A percentile compares a stretch with the other conserved stretches of the same genome.
These are phyloP conservation scores for Escovopsis sp. DNA, from an alignment of 2,329 filamentous ascomycete species.

Conservation along the genomic window DNA sequence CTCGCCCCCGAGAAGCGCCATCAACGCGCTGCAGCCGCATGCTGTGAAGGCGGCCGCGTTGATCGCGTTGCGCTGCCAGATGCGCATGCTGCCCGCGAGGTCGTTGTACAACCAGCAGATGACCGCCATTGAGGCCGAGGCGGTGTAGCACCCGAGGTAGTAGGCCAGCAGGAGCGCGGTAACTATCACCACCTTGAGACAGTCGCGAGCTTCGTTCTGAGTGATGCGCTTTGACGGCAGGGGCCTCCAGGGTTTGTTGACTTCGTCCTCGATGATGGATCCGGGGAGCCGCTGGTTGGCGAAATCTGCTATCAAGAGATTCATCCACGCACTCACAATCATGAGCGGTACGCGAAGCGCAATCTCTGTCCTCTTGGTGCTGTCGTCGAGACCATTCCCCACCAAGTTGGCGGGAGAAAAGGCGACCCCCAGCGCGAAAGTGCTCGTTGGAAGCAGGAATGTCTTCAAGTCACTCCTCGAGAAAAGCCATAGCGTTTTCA, in stretches of 20 bases:
- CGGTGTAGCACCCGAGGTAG: conserved; percentile 11
- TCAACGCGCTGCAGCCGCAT: conserved; percentile 5
- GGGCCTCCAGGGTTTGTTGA: conserved; percentile 25
- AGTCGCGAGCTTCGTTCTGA: conserved; percentile 7
- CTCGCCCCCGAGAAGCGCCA: conserved; percentile 4
- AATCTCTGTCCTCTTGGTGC: too few relatives aligned
- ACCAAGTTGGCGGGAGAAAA: too few relatives aligned
- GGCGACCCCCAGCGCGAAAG: too few relatives aligned
- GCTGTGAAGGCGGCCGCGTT: conserved; percentile 8
- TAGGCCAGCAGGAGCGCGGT: conserved; percentile 11
- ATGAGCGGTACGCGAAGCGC: not conserved
- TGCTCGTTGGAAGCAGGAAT: too few relatives aligned
- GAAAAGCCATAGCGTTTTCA: too few relatives aligned
- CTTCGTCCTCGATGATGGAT: conserved; percentile 19
- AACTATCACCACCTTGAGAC: conserved; percentile 7
- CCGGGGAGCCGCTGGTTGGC: conserved; percentile 20
- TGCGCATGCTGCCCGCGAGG: conserved; percentile 9
- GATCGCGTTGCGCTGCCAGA: conserved; percentile 11
- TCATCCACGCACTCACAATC: conserved; percentile 3
- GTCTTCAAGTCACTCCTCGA: too few relatives aligned
- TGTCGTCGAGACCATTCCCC: too few relatives aligned
- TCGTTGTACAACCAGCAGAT: conserved; percentile 26
- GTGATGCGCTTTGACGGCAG: conserved; percentile 13
- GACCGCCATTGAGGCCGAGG: conserved; percentile 14
- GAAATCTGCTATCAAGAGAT: conserved; percentile 14